Base-by-base conservation (phyloP, 2,329 filamentous ascomycete genomes). In the Westerdykella ornata region DNA sequence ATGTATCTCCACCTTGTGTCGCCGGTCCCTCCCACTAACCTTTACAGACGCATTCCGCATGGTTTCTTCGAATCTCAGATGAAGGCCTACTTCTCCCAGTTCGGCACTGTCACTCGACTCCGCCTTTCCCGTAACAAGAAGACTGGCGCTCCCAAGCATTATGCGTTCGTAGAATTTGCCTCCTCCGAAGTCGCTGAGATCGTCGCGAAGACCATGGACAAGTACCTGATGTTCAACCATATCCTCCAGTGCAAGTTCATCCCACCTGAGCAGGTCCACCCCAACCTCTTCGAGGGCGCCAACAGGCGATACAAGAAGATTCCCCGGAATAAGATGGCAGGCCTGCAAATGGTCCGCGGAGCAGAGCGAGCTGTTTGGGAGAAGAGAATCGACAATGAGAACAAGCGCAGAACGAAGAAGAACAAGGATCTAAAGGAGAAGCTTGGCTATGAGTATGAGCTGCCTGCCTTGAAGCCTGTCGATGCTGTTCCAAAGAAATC, bases 31-130 rank as follows among this genome's bases (percentile, higher is more conserved):
- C 28, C 19, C 22, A 2, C 41, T 42, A 47, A 41, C 37, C 22
- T 31, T 22, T 37, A 31, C 48, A 77, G 77, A 41, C 87, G 88
- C 51, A 83, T 95, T 45, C 89, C 89, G 30, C 87, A 92, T 69
- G 86, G 92, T 70, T 98, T 98, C 79, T 97, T 90, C 75, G 92
- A 98, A 71, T 80, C 88, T 59, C 85, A 97, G 70, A 94, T 98
- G 84, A 81, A 80, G 55, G 81, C 82, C 51, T 98, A 97, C 74
- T 94, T 97, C 63, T 78, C 81, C 41, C 92, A 98, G 67, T 98
- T 98, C 54, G 92, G 92, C 53, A 73, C 79, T 12, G 88, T 98
- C 56, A 78, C 74, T 39, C 81, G 74, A 42, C 75, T 96, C 43
- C 82, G 90, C 48, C 76, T 98, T 34, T 92, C 88, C 19, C 84